These are phyloP conservation scores for Fomitopsis pulvina DNA, from an alignment of 768 basidiomycete genomes.

Conservation along the genomic window DNA sequence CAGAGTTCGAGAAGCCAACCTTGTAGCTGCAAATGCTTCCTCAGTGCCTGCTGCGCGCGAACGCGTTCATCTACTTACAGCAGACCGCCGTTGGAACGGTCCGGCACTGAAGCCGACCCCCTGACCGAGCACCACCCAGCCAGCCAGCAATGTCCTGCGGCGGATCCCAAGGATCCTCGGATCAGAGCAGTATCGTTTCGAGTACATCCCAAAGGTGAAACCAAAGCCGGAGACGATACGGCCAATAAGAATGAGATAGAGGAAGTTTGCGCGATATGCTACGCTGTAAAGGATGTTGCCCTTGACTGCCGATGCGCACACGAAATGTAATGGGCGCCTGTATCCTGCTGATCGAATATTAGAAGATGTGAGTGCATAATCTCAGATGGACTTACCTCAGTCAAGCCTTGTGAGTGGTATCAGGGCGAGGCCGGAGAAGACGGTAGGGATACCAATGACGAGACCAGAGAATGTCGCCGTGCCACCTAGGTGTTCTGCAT, in stretches of 20 bases:
- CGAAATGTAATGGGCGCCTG: conserved; percentile 43
- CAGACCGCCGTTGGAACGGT: conserved; percentile 56
- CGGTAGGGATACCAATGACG: conserved; percentile 60
- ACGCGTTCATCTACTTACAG: conserved; percentile 25
- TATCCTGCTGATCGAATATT: conserved; percentile 42
- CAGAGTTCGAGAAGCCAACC: conserved; percentile 43
- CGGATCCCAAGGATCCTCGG: conserved; percentile 59
- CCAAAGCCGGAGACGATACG: conserved; percentile 58
- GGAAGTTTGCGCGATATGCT: conserved; percentile 51
- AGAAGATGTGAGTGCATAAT: background rate
- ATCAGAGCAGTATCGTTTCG: conserved; percentile 65
- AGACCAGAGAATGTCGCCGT: conserved; percentile 66
- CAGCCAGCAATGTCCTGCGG: conserved; percentile 53
- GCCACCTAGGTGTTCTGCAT: conserved; percentile 57
- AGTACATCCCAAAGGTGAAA: conserved; percentile 62
- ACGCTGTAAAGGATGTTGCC: conserved; percentile 56
- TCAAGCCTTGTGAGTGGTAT: conserved; percentile 51
- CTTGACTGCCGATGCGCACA: conserved; percentile 44
- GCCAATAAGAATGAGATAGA: conserved; percentile 66
- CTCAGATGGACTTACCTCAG: conserved; percentile 33
- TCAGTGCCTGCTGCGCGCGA: background rate
- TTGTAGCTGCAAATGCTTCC: conserved; percentile 30
- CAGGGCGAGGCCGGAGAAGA: conserved; percentile 52
- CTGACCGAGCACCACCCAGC: conserved; percentile 59
- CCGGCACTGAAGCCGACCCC: conserved; percentile 56